These are phyloP conservation scores for Aspergillus bertholletiae DNA, from an alignment of 495 filamentous ascomycete species.

Conservation along the genomic window DNA sequence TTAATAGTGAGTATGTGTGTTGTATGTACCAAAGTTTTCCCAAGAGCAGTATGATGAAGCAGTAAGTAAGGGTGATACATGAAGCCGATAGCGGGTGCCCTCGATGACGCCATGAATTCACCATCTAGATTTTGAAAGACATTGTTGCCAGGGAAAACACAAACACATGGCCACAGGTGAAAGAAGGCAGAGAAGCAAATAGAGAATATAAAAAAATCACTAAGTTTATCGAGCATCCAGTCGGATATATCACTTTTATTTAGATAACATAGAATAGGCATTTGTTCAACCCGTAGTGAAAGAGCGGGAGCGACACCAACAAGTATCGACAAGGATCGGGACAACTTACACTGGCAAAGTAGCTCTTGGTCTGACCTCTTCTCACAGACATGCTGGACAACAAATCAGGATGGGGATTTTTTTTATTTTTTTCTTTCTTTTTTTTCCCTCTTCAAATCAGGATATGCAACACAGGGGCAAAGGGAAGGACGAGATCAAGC, in stretches of 20 bases:
- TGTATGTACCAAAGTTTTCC: not conserved
- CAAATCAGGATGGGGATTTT: not conserved
- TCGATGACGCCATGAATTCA: not conserved
- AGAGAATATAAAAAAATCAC: not conserved
- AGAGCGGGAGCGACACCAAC: not conserved
- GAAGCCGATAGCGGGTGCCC: not conserved
- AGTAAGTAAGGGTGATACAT: not conserved
- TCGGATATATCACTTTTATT: not conserved
- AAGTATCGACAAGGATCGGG: not conserved
- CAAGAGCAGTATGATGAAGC: not conserved
- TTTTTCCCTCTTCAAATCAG: not conserved
- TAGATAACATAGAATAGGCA: not conserved
- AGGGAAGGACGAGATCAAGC: not conserved
- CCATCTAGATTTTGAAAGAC: not conserved
- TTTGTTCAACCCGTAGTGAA: not conserved
- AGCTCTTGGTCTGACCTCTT: conserved; percentile 25
- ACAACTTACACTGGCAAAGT: conserved; percentile 32
- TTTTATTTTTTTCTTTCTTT: too few relatives aligned
- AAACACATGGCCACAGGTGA: not conserved
- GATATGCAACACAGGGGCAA: not conserved
- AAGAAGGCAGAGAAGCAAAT: too few relatives aligned
- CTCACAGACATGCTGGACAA: conserved; percentile 17
- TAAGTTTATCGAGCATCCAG: not conserved
- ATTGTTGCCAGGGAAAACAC: not conserved
- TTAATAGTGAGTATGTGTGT: conserved; percentile 5